These are phyloP conservation scores for Colletotrichum sp. DNA, from an alignment of 2,329 filamentous ascomycete species.

Conservation along the genomic window DNA sequence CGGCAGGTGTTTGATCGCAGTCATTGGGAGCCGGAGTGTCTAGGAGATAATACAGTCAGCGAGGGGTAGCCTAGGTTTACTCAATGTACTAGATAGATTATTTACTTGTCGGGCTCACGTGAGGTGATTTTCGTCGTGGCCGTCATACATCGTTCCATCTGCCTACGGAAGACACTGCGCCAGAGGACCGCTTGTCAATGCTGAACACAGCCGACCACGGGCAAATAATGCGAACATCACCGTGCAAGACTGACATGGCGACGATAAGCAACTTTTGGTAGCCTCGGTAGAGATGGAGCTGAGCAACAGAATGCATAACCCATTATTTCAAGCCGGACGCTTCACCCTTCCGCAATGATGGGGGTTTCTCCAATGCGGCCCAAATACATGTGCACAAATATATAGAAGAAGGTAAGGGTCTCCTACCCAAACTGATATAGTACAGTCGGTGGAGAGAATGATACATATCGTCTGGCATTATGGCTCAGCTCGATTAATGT, in stretches of 20 bases:
- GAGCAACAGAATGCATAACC: neutral
- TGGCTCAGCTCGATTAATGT: neutral
- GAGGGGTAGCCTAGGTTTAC: neutral
- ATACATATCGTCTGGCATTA: neutral
- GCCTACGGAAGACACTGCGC: neutral
- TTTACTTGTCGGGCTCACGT: neutral
- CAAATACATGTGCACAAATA: neutral
- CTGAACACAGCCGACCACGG: neutral
- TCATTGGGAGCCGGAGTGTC: neutral
- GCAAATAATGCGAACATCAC: neutral
- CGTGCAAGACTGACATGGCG: neutral
- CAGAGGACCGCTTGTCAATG: neutral
- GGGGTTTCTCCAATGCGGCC: neutral
- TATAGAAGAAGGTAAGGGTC: neutral
- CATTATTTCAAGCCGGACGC: neutral
- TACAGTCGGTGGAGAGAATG: neutral
- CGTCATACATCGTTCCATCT: neutral
- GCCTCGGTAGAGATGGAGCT: neutral
- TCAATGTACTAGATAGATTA: neutral
- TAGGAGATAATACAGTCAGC: neutral
- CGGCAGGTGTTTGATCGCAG: neutral
- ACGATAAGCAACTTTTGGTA: neutral
- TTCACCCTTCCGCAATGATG: neutral
- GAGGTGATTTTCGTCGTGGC: neutral
- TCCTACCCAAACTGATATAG: neutral